Percentiles rank a stretch among this genome's conserved stretches.
Evolutionary conservation across 257 asterid species (phyloP).

Genomic region (Solanum clarkiae): DNA sequence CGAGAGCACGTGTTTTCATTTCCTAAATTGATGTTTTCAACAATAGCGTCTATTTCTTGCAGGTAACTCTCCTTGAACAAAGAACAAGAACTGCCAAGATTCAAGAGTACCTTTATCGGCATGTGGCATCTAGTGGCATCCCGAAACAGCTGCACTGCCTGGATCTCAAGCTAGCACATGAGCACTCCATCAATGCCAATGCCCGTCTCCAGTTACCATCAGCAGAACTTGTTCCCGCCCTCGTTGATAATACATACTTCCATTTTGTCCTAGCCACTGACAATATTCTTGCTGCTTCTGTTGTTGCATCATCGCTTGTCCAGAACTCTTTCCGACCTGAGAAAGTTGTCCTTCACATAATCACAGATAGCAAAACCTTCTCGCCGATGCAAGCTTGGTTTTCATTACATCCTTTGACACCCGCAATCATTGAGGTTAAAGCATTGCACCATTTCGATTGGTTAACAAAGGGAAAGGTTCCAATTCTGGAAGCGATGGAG

Average conservation of each 20-base stretch:
- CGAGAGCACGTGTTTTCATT: neutral
- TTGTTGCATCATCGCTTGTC: slow-evolving; percentile 81
- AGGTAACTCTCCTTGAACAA: slow-evolving; percentile 76
- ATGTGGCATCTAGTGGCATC: slow-evolving; percentile 98
- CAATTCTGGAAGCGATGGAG: slow-evolving; percentile 95
- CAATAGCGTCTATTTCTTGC: neutral
- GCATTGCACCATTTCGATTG: slow-evolving; percentile 89
- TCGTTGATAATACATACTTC: slow-evolving; percentile 70
- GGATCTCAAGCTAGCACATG: slow-evolving; percentile 64
- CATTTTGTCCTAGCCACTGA: slow-evolving; percentile 93
- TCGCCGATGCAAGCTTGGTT: slow-evolving; percentile 98
- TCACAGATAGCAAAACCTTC: slow-evolving; percentile 79
- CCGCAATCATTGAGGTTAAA: slow-evolving; percentile 80
- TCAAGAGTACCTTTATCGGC: slow-evolving; percentile 92
- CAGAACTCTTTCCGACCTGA: slow-evolving; percentile 61
- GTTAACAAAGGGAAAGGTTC: slow-evolving; percentile 86
- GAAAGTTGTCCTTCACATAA: slow-evolving; percentile 61
- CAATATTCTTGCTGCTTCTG: slow-evolving; percentile 86
- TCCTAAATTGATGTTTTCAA: neutral
- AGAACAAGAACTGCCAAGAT: slow-evolving; percentile 85
- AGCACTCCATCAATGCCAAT: slow-evolving; percentile 78
- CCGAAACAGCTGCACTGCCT: slow-evolving; percentile 95
- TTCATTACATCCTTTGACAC: slow-evolving; percentile 65
- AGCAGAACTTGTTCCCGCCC: slow-evolving; percentile 73
- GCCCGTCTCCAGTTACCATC: slow-evolving; percentile 96